A percentile compares a stretch with the other conserved stretches of the same genome.
phyloP scores from a whole-genome alignment of 352 stramenopile species.

The Phytophthora ramorum region DNA sequence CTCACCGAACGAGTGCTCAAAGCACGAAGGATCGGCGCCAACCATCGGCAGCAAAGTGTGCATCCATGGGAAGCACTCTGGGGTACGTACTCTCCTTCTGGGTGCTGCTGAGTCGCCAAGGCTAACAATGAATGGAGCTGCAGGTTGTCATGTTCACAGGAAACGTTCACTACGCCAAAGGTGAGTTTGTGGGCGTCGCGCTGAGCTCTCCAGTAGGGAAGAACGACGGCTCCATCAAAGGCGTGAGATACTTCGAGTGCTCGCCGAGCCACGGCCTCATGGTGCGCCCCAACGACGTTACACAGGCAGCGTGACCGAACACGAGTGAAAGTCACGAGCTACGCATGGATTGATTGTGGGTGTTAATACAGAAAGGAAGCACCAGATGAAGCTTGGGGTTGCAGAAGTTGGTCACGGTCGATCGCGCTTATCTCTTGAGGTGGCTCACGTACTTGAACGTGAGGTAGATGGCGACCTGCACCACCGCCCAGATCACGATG shows the following conservation, averaged over 20 bases:
- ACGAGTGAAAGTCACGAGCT: slow-evolving; percentile 5
- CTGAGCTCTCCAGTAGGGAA: slow-evolving; percentile 69
- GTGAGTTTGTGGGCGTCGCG: slow-evolving; percentile 69
- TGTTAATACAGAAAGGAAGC: slow-evolving; percentile 8
- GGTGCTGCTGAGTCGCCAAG: background rate
- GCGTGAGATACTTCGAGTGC: slow-evolving; percentile 71
- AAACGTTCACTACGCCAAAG: slow-evolving; percentile 75
- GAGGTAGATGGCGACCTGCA: too few relatives aligned
- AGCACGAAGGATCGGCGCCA: slow-evolving; percentile 2
- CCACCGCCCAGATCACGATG: too few relatives aligned
- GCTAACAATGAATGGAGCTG: background rate
- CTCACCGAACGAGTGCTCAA: background rate
- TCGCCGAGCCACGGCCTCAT: slow-evolving; percentile 65
- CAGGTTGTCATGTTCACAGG: slow-evolving; percentile 72
- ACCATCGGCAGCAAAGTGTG: slow-evolving; percentile 41
- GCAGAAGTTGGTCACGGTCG: background rate
- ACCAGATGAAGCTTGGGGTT: background rate
- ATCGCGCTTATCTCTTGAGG: slow-evolving; percentile 52
- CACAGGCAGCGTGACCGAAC: slow-evolving; percentile 21
- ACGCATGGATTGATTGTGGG: slow-evolving; percentile 29
- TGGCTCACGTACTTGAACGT: too few relatives aligned
- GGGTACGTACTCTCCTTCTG: slow-evolving; percentile 30
- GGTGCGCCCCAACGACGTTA: slow-evolving; percentile 62
- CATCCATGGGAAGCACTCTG: slow-evolving; percentile 47
- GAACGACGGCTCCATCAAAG: slow-evolving; percentile 78